Percentiles rank a stretch among this genome's conserved stretches.
These are phyloP conservation scores for Boletus vermiculosoides DNA, from an alignment of 768 basidiomycete genomes.

Conservation along the genomic window DNA sequence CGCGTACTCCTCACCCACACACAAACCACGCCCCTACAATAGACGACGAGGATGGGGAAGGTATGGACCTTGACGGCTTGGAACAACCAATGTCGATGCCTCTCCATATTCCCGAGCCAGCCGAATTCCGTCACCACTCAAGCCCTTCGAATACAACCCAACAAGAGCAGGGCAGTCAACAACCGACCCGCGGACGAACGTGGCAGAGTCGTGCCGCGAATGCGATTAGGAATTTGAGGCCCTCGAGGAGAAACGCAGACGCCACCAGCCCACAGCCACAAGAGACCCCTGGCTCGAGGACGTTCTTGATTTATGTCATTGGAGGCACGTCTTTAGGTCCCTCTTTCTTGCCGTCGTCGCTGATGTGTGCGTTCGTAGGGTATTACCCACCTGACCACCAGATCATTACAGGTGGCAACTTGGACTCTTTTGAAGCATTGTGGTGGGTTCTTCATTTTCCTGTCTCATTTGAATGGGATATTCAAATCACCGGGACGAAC, in stretches of 20 bases:
- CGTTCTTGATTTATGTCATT: slow-evolving; percentile 89
- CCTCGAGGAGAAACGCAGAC: slow-evolving; percentile 31
- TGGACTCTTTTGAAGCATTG: slow-evolving; percentile 79
- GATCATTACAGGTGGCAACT: slow-evolving; percentile 75
- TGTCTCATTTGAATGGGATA: not conserved
- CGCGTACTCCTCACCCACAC: slow-evolving; percentile 17
- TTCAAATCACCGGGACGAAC: slow-evolving; percentile 1
- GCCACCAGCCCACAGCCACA: slow-evolving; percentile 21
- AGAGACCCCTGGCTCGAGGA: slow-evolving; percentile 40
- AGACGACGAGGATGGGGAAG: slow-evolving; percentile 29
- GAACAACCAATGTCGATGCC: slow-evolving; percentile 26
- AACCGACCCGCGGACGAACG: slow-evolving; percentile 35
- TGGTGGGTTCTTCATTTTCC: slow-evolving; percentile 46
- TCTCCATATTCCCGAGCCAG: slow-evolving; percentile 28
- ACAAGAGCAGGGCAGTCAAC: slow-evolving; percentile 17
- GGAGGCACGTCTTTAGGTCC: slow-evolving; percentile 49
- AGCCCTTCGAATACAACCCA: slow-evolving; percentile 12
- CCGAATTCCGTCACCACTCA: slow-evolving; percentile 18
- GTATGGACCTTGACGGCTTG: slow-evolving; percentile 26
- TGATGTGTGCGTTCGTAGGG: slow-evolving; percentile 43
- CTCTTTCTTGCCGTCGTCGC: not conserved
- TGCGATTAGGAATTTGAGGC: slow-evolving; percentile 54
- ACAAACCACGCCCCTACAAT: slow-evolving; percentile 12
- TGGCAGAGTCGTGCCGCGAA: slow-evolving; percentile 68
- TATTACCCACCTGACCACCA: slow-evolving; percentile 90